A percentile compares a stretch with the other conserved stretches of the same genome.
phyloP scores from a whole-genome alignment of 148 eudicot species.

The Chenopodium quinoa region DNA sequence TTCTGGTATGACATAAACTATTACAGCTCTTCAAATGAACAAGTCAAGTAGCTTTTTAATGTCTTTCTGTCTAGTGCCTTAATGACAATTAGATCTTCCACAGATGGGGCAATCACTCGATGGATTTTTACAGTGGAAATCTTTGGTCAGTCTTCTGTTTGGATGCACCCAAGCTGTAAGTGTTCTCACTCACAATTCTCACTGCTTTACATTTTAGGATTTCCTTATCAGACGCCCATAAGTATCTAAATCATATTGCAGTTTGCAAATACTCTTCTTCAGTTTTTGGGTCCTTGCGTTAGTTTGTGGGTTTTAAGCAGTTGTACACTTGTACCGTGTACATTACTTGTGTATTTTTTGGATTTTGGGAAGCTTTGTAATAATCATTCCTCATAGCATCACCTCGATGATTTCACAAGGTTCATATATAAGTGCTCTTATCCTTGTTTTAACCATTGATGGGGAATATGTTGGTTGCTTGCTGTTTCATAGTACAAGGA shows the following conservation, averaged over 20 bases:
- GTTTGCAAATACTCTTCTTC: neutral
- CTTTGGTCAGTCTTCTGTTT: conserved; percentile 73
- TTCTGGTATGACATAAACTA: conserved; percentile 53
- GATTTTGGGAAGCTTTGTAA: neutral
- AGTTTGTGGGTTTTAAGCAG: neutral
- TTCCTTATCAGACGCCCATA: neutral
- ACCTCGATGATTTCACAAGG: neutral
- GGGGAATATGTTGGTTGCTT: neutral
- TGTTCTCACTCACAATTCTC: conserved; percentile 18
- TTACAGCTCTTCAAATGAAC: neutral
- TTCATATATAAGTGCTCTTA: neutral
- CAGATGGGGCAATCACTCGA: conserved; percentile 99
- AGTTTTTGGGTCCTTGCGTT: neutral
- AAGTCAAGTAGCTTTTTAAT: neutral
- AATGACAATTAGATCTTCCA: conserved; percentile 16
- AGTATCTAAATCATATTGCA: neutral
- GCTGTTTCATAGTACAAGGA: neutral
- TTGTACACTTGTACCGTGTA: neutral
- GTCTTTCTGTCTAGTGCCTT: neutral
- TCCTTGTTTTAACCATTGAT: neutral
- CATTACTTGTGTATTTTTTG: neutral
- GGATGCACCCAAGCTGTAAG: conserved; percentile 95
- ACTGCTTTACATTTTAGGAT: neutral
- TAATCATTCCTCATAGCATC: neutral
- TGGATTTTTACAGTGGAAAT: conserved; percentile 93